Base-by-base conservation (phyloP, 2,329 filamentous ascomycete species). In the Sordariomycetes sp. region DNA sequence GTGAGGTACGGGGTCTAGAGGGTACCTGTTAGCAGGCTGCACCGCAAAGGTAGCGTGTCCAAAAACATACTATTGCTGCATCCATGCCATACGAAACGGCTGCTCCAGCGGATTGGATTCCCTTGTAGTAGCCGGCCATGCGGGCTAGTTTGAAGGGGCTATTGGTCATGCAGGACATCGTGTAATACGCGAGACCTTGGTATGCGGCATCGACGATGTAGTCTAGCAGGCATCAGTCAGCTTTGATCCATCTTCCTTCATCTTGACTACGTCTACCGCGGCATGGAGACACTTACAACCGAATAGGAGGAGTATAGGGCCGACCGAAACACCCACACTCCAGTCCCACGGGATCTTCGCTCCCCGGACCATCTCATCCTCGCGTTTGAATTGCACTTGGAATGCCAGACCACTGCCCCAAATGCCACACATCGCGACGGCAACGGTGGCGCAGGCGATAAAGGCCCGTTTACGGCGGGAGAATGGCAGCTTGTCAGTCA, bases 51-150 rank as follows among this genome's bases (percentile, higher is more conserved):
- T 34, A 7, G 18, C 48, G 25, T 7, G 40, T 25, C 2, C 35
- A 50, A 12, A 34, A 24, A 16, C 61, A 57, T 25, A 67, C 64
- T 59, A 70, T 68, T 22, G 66, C 66, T 20, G 64, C 66, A 57
- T 74, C 72, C 22, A 74, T 64, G 5, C 67, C 65, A 55, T 67
- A 71, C 54, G 67, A 66, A 3, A 73, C 81, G 25, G 86, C 88
- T 1, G 83, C 80, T 64, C 88, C 88, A 5, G 85, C 86, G 18
- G 86, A 89, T 69, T 92, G 88, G 55, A 91, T 87, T 18, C 87
- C 87, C 72, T 91, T 91, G 77, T 91, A 91, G 74, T 89, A 91
- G 55, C 86, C 87, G 20, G 85, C 86, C 68, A 87, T 89, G 70
- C 89, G 88, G 67, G 87, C 87, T 37, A 88, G 78, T 67, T 86